A percentile compares a stretch with the other conserved stretches of the same genome.
phyloP scores from a whole-genome alignment of 768 basidiomycete species.

The Pulveroboletus sp. region DNA sequence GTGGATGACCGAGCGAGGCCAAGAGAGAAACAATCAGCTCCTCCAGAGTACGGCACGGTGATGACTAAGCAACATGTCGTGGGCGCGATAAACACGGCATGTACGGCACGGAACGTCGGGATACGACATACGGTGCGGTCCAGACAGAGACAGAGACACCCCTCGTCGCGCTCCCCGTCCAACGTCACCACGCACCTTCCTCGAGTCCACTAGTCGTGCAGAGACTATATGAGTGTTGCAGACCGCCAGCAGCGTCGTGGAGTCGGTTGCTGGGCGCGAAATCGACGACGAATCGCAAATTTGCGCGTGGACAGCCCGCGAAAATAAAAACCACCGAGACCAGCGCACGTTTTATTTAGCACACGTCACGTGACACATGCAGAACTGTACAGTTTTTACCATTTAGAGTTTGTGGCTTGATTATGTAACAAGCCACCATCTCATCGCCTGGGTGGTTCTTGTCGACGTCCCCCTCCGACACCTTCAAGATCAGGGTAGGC shows the following conservation, averaged over 20 bases:
- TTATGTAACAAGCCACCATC: constrained; percentile 18
- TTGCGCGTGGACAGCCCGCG: constrained; percentile 5
- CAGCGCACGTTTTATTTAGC: constrained; percentile 8
- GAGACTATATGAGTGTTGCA: too few relatives aligned
- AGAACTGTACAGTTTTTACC: constrained; percentile 24
- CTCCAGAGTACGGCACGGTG: constrained; percentile 8
- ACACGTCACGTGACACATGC: not conserved
- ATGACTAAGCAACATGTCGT: constrained; percentile 21
- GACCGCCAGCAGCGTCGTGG: too few relatives aligned
- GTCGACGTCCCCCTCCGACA: constrained; percentile 24
- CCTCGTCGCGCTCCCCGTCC: too few relatives aligned
- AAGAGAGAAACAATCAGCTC: constrained; percentile 6
- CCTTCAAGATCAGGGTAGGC: constrained; percentile 42
- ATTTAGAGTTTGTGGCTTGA: constrained; percentile 20
- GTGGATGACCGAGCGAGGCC: not conserved
- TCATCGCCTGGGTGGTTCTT: not conserved
- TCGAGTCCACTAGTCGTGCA: too few relatives aligned
- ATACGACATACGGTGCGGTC: not conserved
- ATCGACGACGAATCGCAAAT: constrained; percentile 24
- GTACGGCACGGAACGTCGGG: not conserved
- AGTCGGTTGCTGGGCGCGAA: not conserved
- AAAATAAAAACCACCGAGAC: not conserved
- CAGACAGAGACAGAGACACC: too few relatives aligned
- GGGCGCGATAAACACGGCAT: not conserved
- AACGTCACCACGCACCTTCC: too few relatives aligned